Conservation (phyloP, 495 filamentous ascomycete genomes). For the Letharia lupina region DNA sequence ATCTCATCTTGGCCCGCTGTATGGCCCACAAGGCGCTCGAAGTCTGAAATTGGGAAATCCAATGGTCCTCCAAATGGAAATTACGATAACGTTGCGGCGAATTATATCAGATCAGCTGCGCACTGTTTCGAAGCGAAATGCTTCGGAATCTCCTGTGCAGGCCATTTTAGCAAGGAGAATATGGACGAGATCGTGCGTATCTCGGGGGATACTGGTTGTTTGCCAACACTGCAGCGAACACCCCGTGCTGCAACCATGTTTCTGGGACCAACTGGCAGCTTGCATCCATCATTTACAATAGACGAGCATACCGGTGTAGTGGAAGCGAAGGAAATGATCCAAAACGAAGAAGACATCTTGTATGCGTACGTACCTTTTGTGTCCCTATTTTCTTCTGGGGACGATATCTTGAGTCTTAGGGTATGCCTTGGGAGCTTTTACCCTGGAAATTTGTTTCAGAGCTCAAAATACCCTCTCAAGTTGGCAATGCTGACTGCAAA, state of each 20-base stretch:
- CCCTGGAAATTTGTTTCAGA: too few relatives aligned
- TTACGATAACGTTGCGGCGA: background rate
- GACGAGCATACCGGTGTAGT: background rate
- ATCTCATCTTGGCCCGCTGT: conserved; percentile 1
- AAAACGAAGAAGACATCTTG: background rate
- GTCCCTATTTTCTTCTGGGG: too few relatives aligned
- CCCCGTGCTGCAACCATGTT: background rate
- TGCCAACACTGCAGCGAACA: background rate
- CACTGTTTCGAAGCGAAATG: conserved; percentile 5
- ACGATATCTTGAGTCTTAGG: too few relatives aligned
- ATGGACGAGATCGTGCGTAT: too few relatives aligned
- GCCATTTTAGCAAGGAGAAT: background rate
- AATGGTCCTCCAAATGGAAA: background rate
- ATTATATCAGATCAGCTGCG: background rate
- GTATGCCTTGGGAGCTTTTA: too few relatives aligned
- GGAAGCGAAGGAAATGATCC: background rate
- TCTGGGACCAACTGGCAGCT: background rate
- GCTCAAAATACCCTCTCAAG: too few relatives aligned
- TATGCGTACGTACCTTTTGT: background rate
- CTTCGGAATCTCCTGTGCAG: conserved; percentile 4
- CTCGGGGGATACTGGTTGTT: too few relatives aligned
- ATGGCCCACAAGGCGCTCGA: background rate
- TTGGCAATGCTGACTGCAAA: too few relatives aligned
- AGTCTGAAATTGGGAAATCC: background rate
- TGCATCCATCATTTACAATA: background rate